Evolutionary conservation across 768 basidiomycete species (phyloP), one percentile per base, ranked within the genome.

Genomic region (Kwoniella botswanensis): DNA sequence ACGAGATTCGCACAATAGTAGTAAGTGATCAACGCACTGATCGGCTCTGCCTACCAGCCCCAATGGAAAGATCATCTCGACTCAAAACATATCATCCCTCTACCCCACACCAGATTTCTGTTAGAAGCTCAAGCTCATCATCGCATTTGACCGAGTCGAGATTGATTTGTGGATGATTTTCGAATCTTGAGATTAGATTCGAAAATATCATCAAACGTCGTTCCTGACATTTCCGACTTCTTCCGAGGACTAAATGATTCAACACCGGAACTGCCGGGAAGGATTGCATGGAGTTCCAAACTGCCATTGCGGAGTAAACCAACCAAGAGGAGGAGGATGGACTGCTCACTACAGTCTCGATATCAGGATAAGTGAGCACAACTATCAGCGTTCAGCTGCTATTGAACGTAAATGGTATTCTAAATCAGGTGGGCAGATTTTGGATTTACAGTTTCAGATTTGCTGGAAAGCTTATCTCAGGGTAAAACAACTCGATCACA

Each of bases 111-210:
- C 13, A 29, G 1, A n/a, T 17, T 18, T 15, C 18, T 50, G 46
- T 15, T 6, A 13, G 12, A 18, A 50, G 46, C 46, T 50, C 46
- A 50, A 35, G 35, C 35, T 35, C 46, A 50, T 50, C 46, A 15
- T 50, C 46, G 46, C 46, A 50, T 50, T 50, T 50, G 46, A 50
- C 46, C 46, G 46, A 50, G 46, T 50, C 46, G 18, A 50, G 35
- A 4, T 35, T 35, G 35, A 35, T 35, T 35, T 18, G 11, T 13
- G 21, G 21, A 61, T n/a, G 54, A 29, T 29, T 61, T 61, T 61
- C 59, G 59, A 61, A 61, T 61, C 26, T 61, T 43, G 26, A 26
- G 26, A 26, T 26, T 26, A 61, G 42, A 61, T 61, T 61, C 59
- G 59, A 61, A 61, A 61, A 61, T 43, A 61, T 21, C 35, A 17